Evolutionary conservation across 257 asterid species (phyloP).

Genomic region (Plantago major): DNA sequence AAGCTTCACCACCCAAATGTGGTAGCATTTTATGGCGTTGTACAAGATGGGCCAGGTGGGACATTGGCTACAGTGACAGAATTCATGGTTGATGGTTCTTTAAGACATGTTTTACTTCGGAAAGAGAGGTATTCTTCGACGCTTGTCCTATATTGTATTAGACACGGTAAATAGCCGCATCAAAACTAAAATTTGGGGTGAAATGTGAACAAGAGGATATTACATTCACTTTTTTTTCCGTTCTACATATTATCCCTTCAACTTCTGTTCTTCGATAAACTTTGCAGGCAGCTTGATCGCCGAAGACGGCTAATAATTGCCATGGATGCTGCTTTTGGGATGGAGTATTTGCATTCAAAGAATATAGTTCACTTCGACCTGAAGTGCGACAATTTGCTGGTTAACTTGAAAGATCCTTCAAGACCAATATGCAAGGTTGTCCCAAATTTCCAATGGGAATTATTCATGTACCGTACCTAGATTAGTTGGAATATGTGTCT

Average conservation of each 20-base stretch:
- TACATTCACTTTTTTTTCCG: neutral
- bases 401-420: conserved; percentile 82
- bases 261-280: conserved; percentile 4
- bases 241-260: conserved; percentile 1
- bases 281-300: conserved; percentile 74
- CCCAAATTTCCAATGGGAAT: neutral
- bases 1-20: conserved; percentile 82
- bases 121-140: conserved; percentile 48
- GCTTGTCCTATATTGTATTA: neutral
- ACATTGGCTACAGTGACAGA: conserved; percentile 71
- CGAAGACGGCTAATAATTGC: conserved; percentile 81
- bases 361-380: conserved; percentile 93
- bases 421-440: conserved; percentile 91
- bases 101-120: conserved; percentile 61
- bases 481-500: conserved; percentile 7
- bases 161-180: neutral
- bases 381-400: conserved; percentile 88
- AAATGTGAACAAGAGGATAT: neutral
- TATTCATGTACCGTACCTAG: neutral
- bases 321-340: conserved; percentile 97
- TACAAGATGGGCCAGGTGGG: conserved; percentile 72
- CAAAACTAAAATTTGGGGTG: neutral
- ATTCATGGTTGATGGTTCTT: conserved; percentile 68
- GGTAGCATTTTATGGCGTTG: conserved; percentile 75
- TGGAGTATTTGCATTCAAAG: conserved; percentile 95